These are phyloP conservation scores for Neurospora crassa DNA, from an alignment of 2,329 filamentous ascomycete species.

Conservation along the genomic window DNA sequence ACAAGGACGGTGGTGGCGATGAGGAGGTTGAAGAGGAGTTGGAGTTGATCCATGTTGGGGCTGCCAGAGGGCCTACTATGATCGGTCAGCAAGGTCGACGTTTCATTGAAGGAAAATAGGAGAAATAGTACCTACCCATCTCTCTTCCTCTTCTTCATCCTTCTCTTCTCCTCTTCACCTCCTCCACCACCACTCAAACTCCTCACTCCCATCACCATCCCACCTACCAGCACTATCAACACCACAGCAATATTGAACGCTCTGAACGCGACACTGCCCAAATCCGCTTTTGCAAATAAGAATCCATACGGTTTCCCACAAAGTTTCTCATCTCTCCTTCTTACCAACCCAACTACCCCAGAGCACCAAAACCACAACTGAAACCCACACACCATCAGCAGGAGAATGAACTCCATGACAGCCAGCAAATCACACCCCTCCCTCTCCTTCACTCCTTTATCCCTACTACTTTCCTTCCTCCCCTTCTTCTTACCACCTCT, in stretches of 20 bases:
- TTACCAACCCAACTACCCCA: slow-evolving; percentile 8
- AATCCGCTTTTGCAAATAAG: slow-evolving; percentile 10
- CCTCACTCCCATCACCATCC: slow-evolving; percentile 6
- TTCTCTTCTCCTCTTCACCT: not conserved
- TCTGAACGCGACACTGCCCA: slow-evolving; percentile 9
- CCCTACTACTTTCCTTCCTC: not conserved
- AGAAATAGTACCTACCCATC: not conserved
- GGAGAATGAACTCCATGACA: slow-evolving; percentile 3
- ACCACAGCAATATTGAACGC: slow-evolving; percentile 12
- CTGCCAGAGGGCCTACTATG: not conserved
- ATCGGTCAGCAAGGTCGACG: not conserved
- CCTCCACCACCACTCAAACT: slow-evolving; percentile 3
- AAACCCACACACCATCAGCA: slow-evolving; percentile 6
- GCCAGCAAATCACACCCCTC: slow-evolving; percentile 1
- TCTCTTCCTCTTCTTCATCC: slow-evolving; percentile 1
- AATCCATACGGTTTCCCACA: slow-evolving; percentile 11
- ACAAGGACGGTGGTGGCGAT: slow-evolving; percentile 12
- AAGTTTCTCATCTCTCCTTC: not conserved
- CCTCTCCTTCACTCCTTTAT: no score
- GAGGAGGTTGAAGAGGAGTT: slow-evolving; percentile 13
- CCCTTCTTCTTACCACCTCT: not conserved
- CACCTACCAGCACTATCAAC: slow-evolving; percentile 7
- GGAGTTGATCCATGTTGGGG: slow-evolving; percentile 1
- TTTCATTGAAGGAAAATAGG: not conserved
- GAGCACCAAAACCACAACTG: slow-evolving; percentile 17